Conservation (phyloP, 805 yeast genomes). For the Sugiyamaella marilandica region DNA sequence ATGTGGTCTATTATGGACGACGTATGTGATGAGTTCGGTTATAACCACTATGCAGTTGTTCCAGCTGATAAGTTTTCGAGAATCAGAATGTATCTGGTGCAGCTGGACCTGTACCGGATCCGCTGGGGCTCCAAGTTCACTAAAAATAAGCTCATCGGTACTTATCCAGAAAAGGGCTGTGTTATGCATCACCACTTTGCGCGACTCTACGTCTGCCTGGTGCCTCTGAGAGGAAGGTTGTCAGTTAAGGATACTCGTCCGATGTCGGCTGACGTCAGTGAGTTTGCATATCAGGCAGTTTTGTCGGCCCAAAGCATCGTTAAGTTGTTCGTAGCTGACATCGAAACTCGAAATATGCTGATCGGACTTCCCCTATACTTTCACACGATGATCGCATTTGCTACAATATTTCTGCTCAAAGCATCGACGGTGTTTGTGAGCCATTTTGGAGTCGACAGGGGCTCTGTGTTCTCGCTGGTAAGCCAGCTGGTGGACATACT, state of each 20-base stretch:
- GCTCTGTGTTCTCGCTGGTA: not conserved
- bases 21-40: constrained; percentile 7
- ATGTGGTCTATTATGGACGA: constrained; percentile 6
- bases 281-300: constrained; percentile 1
- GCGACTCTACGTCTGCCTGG: constrained; percentile 6
- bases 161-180: constrained; percentile 8
- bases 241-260: not conserved
- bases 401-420: constrained; percentile 7
- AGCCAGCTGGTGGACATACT: not conserved
- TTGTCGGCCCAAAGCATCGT: constrained; percentile 4
- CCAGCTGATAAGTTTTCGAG: not conserved
- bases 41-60: not conserved
- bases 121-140: not conserved
- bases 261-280: not conserved
- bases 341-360: constrained; percentile 1
- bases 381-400: constrained; percentile 8
- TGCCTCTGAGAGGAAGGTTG: constrained; percentile 2
- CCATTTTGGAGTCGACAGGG: not conserved
- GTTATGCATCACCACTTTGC: constrained; percentile 9
- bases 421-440: not conserved
- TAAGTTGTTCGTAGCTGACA: constrained; percentile 1
- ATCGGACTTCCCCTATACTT: constrained; percentile 10
- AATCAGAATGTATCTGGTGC: not conserved
- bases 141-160: not conserved
- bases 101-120: not conserved